phyloP scores from a whole-genome alignment of 192 early-diverging fungal genomes.

The Diversispora epigaea region DNA sequence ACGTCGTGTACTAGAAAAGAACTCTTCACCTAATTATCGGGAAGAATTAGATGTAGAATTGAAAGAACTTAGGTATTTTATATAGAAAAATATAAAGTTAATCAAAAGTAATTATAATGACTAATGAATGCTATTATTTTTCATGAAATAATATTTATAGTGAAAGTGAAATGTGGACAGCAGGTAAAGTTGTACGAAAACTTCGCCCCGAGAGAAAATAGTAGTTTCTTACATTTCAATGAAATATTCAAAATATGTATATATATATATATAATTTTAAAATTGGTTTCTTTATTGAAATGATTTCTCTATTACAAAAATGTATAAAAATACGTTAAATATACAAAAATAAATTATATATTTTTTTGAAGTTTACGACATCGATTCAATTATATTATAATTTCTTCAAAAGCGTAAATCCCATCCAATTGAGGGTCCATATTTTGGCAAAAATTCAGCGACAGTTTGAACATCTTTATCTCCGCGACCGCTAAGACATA shows the following conservation, averaged over 20 bases:
- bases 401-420: conserved; percentile 37
- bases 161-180: conserved; percentile 90
- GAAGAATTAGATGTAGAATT: conserved; percentile 90
- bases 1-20: conserved; percentile 79
- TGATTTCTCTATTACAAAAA: no score
- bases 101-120: no score
- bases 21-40: conserved; percentile 90
- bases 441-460: conserved; percentile 82
- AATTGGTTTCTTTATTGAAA: no score
- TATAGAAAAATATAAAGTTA: background rate
- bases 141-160: conserved; percentile 3
- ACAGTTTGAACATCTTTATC: conserved; percentile 98
- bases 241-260: no score
- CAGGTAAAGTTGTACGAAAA: conserved; percentile 82
- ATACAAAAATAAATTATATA: no score
- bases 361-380: no score
- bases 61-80: conserved; percentile 67
- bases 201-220: conserved; percentile 77
- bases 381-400: no score
- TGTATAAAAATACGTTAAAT: no score
- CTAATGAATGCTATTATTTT: background rate
- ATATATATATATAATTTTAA: no score
- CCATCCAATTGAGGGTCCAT: conserved; percentile 94
- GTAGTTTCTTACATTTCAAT: no score
- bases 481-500: conserved; percentile 91